Evolutionary conservation across 108 stramenopile species (phyloP), one percentile per base, ranked within the genome.

Genomic region (Nitzschia sp.): DNA sequence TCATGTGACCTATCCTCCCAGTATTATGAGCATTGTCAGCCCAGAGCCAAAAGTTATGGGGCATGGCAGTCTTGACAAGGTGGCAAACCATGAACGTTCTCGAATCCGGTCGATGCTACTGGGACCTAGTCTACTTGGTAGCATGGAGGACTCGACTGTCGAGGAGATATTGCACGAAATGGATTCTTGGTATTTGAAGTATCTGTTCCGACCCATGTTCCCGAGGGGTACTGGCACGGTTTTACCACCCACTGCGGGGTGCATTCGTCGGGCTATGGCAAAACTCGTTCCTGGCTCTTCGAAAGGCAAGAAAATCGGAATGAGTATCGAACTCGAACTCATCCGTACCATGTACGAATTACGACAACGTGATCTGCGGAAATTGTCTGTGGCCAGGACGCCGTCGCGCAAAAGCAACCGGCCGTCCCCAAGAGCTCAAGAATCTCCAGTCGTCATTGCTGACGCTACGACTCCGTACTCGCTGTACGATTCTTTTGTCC

Each of bases 151-250:
- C 3, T 54, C 57, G 19, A 60, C 59, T 27, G 45, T 71, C 8
- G 72, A 77, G 13, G 53, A 74, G 33, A 63, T 35, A 32, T 28
- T 82, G 23, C 70, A 83, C 54, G 60, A 55, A 21, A 35, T 83
- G 19, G 82, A 83, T 56, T 41, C 62, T 1, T 36, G 50, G 28
- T 79, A 72, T 53, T 35, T 79, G 45, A 69, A 74, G 48, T 65
- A 52, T 44, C 53, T 83, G 17, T 83, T 83, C 38, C 82, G 82
- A 26, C 82, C 82, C 1, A 62, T 65, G 23, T 72, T 69, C 44
- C 77, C 74, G 25, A 63, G 82, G 6, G 82, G 78, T 13, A 70
- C 58, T 26, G 82, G 82, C 22, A 75, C 71, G n/a, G 72, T 77
- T 9, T 50, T 72, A 31, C 64, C 81, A 16, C 81, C 81, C 13